These are phyloP conservation scores for Malus hybrid DNA, from an alignment of 331 rosid species.

Conservation along the genomic window DNA sequence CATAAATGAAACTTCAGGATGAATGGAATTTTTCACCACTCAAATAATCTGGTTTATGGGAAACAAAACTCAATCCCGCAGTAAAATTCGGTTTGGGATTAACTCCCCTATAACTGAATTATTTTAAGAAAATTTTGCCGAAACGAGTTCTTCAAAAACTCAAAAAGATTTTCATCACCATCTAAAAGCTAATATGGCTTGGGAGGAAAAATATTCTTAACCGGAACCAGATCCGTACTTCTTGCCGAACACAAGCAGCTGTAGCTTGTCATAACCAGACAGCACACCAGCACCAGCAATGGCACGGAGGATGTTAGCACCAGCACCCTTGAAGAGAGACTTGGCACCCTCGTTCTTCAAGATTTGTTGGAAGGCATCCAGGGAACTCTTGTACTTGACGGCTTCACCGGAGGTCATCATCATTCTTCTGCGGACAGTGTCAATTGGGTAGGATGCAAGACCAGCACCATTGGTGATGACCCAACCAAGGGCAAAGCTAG, in stretches of 20 bases:
- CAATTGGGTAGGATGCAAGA: constrained; percentile 88
- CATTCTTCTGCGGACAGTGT: constrained; percentile 96
- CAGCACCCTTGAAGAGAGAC: constrained; percentile 96
- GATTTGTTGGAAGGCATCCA: constrained; percentile 74
- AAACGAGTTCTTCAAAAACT: constrained; percentile 45
- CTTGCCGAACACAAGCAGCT: constrained; percentile 77
- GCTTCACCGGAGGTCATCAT: constrained; percentile 99
- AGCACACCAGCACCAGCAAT: constrained; percentile 98
- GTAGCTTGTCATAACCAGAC: constrained; percentile 86
- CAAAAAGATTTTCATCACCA: constrained; percentile 64
- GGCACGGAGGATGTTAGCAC: constrained; percentile 90
- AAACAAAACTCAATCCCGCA: constrained; percentile 18
- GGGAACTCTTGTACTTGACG: constrained; percentile 82
- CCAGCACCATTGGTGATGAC: constrained; percentile 95
- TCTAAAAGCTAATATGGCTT: constrained; percentile 32
- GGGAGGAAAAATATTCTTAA: constrained; percentile 15
- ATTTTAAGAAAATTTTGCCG: constrained; percentile 59
- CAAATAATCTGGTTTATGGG: constrained; percentile 25
- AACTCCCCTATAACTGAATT: constrained; percentile 55
- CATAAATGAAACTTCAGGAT: constrained; percentile 18
- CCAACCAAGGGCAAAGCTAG: constrained; percentile 97
- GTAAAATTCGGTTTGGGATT: constrained; percentile 34
- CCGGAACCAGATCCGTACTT: constrained; percentile 82
- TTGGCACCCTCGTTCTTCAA: constrained; percentile 83
- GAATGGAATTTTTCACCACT: constrained; percentile 39